A percentile compares a stretch with the other conserved stretches of the same genome.
Conservation (phyloP, 257 asterid genomes). For the Penstemon barbatus region DNA sequence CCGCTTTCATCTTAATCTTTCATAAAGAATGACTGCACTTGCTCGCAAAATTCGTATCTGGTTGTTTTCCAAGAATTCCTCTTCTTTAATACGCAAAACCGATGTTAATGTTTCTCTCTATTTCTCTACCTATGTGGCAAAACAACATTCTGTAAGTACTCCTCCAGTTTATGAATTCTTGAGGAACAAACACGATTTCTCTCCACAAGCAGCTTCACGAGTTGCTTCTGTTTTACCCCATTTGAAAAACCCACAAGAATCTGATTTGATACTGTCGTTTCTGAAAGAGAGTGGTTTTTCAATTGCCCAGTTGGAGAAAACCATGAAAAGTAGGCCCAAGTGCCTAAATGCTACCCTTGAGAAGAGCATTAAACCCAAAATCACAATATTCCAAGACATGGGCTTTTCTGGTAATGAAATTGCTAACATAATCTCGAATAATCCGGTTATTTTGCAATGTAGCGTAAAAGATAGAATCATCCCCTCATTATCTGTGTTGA, state of each 20-base stretch:
- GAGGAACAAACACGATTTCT: conserved; percentile 24
- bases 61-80: too few relatives aligned
- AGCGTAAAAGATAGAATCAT: conserved; percentile 18
- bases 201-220: conserved; percentile 13
- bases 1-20: too few relatives aligned
- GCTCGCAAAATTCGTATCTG: too few relatives aligned
- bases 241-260: conserved; percentile 18
- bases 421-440: conserved; percentile 29
- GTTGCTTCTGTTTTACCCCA: conserved; percentile 27
- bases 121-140: background rate
- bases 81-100: too few relatives aligned
- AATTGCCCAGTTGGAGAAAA: conserved; percentile 37
- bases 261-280: conserved; percentile 33
- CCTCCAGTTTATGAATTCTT: conserved; percentile 13
- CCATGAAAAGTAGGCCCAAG: conserved; percentile 20
- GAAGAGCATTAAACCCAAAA: conserved; percentile 41
- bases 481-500: conserved; percentile 30
- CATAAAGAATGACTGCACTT: too few relatives aligned
- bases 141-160: background rate
- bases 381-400: conserved; percentile 39
- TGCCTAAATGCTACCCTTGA: conserved; percentile 28
- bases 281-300: conserved; percentile 47
- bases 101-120: too few relatives aligned
- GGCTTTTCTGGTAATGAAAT: conserved; percentile 34
- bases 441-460: conserved; percentile 29